A percentile compares a stretch with the other conserved stretches of the same genome.
phyloP scores from a whole-genome alignment of 306 rosid genomes.

The Luffa acutangula region DNA sequence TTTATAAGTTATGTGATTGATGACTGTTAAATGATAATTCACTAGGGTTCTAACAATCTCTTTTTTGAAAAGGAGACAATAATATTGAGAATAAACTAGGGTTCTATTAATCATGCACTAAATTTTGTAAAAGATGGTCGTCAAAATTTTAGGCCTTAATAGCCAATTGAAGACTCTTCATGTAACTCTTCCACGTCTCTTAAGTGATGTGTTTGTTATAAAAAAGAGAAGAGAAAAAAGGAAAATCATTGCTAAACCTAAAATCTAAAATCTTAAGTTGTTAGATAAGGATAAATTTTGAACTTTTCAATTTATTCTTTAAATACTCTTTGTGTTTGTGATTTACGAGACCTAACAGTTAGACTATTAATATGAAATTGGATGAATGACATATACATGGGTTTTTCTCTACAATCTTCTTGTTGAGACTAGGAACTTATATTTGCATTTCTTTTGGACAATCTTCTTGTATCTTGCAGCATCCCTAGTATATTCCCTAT shows the following conservation, averaged over 20 bases:
- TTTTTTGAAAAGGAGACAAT: too few species aligned
- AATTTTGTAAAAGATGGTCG: neutral
- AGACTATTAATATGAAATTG: neutral
- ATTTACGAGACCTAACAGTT: neutral
- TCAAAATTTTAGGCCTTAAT: neutral
- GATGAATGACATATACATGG: neutral
- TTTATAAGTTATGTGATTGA: neutral
- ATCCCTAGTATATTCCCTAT: neutral
- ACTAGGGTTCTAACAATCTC: neutral
- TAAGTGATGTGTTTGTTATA: neutral
- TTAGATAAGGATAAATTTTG: neutral
- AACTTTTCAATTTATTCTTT: neutral
- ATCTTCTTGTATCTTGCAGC: neutral
- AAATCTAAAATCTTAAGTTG: neutral
- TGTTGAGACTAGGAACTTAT: neutral
- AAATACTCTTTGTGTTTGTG: neutral
- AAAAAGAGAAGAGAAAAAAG: neutral
- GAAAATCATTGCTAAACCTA: neutral
- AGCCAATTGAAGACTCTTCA: neutral
- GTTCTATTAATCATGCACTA: neutral
- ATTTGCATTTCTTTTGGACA: neutral
- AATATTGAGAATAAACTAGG: neutral
- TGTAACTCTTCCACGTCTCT: neutral
- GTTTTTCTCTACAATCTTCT: neutral
- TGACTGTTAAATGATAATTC: neutral